phyloP scores from a whole-genome alignment of 768 basidiomycete species.

The Xerocomellus dryophilus region DNA sequence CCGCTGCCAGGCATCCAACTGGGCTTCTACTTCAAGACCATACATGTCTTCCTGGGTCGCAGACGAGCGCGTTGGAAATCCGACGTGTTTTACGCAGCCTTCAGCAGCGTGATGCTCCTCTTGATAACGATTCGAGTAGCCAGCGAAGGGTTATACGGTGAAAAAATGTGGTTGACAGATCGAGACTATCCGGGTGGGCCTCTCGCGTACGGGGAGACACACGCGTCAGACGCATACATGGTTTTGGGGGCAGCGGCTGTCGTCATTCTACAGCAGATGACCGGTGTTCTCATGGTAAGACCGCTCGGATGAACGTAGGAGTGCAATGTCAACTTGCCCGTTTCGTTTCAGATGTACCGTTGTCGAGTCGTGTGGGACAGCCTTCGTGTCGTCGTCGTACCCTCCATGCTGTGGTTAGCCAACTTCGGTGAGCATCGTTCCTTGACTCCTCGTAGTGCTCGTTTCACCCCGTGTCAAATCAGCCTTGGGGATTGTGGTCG shows the following conservation, averaged over 20 bases:
- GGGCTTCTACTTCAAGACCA: conserved; percentile 15
- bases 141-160: conserved; percentile 14
- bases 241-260: conserved; percentile 24
- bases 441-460: no score
- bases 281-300: conserved; percentile 26
- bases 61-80: background rate
- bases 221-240: conserved; percentile 18
- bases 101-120: conserved; percentile 19
- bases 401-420: conserved; percentile 10
- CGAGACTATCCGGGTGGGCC: conserved; percentile 34
- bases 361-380: conserved; percentile 33
- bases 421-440: conserved; percentile 9
- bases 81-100: conserved; percentile 9
- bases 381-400: conserved; percentile 1
- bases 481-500: conserved; percentile 4
- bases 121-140: conserved; percentile 28
- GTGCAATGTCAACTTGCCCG: background rate
- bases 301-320: background rate
- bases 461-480: background rate
- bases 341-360: conserved; percentile 35
- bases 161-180: conserved; percentile 35
- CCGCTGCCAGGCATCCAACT: conserved; percentile 11
- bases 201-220: conserved; percentile 24
- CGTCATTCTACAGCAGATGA: conserved; percentile 30
- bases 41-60: conserved; percentile 1